Percentiles rank a stretch among this genome's conserved stretches.
Evolutionary conservation across 331 rosid species (phyloP).

Genomic region (Quercus tomentella): DNA sequence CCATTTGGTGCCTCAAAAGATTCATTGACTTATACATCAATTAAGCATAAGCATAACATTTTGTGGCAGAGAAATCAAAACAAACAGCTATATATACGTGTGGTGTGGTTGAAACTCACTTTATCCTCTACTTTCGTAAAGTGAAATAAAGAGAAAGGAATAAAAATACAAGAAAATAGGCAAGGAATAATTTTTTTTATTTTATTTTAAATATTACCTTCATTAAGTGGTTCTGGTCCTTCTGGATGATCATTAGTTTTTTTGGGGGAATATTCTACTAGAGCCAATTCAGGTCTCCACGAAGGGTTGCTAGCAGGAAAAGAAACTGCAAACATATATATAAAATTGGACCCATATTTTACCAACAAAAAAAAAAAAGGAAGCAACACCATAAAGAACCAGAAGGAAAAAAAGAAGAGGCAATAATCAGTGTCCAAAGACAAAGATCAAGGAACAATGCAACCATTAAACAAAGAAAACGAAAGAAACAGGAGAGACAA

Average conservation of each 20-base stretch:
- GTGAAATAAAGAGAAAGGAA: background rate
- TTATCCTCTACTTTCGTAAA: conserved; percentile 6
- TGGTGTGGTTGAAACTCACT: conserved; percentile 17
- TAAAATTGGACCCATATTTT: too few species aligned
- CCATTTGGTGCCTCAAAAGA: background rate
- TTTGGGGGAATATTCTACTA: conserved; percentile 74
- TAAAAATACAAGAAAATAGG: background rate
- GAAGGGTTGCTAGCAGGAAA: conserved; percentile 48
- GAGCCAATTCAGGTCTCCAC: conserved; percentile 61
- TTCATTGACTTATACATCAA: background rate
- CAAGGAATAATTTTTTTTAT: background rate
- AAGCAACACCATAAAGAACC: background rate
- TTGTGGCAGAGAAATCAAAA: conserved; percentile 7
- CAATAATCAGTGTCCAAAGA: background rate
- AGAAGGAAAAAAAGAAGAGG: background rate
- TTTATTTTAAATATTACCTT: conserved; percentile 31
- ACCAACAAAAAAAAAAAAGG: background rate
- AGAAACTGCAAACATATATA: conserved; percentile 27
- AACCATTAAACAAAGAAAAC: background rate
- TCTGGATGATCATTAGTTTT: conserved; percentile 14
- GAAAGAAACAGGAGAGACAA: background rate
- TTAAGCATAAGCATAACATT: background rate
- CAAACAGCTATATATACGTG: background rate
- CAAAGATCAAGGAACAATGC: background rate
- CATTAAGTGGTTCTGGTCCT: conserved; percentile 16